phyloP scores from a whole-genome alignment of 2,329 filamentous ascomycete species.

The Alternaria dauci region DNA sequence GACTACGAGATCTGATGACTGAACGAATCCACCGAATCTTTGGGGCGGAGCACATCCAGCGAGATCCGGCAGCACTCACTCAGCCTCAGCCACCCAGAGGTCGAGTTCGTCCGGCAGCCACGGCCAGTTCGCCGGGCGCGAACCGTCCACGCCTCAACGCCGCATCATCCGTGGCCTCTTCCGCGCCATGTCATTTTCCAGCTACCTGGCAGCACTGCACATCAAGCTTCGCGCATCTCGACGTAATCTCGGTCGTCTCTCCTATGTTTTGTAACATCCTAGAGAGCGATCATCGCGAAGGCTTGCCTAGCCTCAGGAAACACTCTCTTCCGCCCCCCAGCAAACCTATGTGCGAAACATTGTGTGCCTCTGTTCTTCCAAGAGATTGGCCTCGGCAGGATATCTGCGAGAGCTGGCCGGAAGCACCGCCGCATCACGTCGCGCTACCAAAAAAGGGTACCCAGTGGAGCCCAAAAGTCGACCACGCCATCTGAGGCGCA shows the following conservation, averaged over 20 bases:
- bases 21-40: conserved; percentile 23
- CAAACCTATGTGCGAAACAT: conserved; percentile 27
- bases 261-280: neutral
- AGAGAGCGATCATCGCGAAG: conserved; percentile 5
- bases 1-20: conserved; percentile 41
- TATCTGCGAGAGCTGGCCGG: conserved; percentile 9
- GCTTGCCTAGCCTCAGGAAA: conserved; percentile 26
- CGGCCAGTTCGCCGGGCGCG: conserved; percentile 24
- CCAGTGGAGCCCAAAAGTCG: conserved; percentile 14
- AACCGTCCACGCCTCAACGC: conserved; percentile 13
- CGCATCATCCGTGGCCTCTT: conserved; percentile 15
- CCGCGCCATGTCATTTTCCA: neutral
- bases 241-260: neutral
- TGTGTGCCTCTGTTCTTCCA: conserved; percentile 15
- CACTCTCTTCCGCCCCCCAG: conserved; percentile 26
- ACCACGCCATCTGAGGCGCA: conserved; percentile 28
- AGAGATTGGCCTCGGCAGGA: conserved; percentile 14
- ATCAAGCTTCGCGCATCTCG: neutral
- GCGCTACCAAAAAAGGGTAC: conserved; percentile 9
- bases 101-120: conserved; percentile 26
- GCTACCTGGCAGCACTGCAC: neutral
- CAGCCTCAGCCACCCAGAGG: conserved; percentile 40
- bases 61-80: conserved; percentile 42
- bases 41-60: conserved; percentile 41
- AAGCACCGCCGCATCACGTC: conserved; percentile 12